These are phyloP conservation scores for Hygrophoropsis aurantiaca DNA, from an alignment of 768 basidiomycete species.

Conservation along the genomic window DNA sequence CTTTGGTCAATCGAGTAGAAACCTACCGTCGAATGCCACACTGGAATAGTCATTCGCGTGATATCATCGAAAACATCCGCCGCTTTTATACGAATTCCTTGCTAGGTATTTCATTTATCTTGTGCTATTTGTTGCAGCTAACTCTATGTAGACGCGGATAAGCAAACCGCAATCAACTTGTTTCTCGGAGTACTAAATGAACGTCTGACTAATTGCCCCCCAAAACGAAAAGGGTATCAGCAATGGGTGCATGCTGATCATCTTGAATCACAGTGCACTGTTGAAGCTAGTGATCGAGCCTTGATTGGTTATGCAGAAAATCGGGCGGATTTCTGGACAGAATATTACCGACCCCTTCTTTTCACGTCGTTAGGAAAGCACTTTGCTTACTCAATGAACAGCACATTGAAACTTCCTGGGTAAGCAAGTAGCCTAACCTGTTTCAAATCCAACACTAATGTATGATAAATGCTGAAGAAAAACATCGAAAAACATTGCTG, in stretches of 20 bases:
- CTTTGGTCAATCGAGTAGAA: slow-evolving; percentile 93
- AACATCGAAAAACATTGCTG: slow-evolving; percentile 61
- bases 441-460: not conserved
- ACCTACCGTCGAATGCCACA: slow-evolving; percentile 94
- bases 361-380: slow-evolving; percentile 87
- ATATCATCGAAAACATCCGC: slow-evolving; percentile 93
- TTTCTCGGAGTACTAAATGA: slow-evolving; percentile 76
- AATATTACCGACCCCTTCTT: slow-evolving; percentile 82
- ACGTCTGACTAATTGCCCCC: slow-evolving; percentile 46
- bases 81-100: slow-evolving; percentile 95
- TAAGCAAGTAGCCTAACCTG: slow-evolving; percentile 31
- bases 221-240: slow-evolving; percentile 71
- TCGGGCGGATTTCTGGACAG: slow-evolving; percentile 79
- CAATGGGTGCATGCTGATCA: slow-evolving; percentile 82
- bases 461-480: slow-evolving; percentile 46
- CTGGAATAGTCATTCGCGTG: slow-evolving; percentile 96
- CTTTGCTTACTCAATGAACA: slow-evolving; percentile 92
- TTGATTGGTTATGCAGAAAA: slow-evolving; percentile 59
- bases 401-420: slow-evolving; percentile 82
- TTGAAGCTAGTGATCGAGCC: slow-evolving; percentile 62
- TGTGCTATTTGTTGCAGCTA: slow-evolving; percentile 4
- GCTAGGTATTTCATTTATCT: slow-evolving; percentile 50
- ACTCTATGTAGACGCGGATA: slow-evolving; percentile 78
- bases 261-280: slow-evolving; percentile 64
- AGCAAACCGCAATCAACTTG: slow-evolving; percentile 96